Conservation (phyloP, 2,329 filamentous ascomycete genomes). For the Neocucurbitaria cava region DNA sequence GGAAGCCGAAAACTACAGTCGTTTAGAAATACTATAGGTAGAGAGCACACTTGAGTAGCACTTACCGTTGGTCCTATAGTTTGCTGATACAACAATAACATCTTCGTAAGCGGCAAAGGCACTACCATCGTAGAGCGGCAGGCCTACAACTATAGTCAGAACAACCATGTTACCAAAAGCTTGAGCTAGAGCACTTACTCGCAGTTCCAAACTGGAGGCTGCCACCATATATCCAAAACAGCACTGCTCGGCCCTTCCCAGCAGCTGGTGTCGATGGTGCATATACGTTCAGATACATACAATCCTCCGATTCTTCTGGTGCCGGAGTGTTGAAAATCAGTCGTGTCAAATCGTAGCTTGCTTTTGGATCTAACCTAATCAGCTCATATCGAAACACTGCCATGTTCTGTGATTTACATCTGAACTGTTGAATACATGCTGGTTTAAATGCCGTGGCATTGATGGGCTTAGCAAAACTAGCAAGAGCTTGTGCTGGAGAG, state of each 20-base stretch:
- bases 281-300: slow-evolving; percentile 50
- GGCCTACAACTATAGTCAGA: slow-evolving; percentile 4
- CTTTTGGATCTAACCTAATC: slow-evolving; percentile 22
- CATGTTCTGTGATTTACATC: slow-evolving; percentile 15
- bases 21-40: slow-evolving; percentile 2
- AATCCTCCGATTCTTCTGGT: slow-evolving; percentile 47
- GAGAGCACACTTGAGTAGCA: neutral
- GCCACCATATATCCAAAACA: slow-evolving; percentile 45
- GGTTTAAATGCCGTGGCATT: slow-evolving; percentile 24
- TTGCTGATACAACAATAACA: slow-evolving; percentile 35
- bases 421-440: slow-evolving; percentile 37
- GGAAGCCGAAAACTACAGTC: slow-evolving; percentile 37
- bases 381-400: neutral
- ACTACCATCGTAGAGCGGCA: slow-evolving; percentile 30
- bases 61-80: slow-evolving; percentile 42
- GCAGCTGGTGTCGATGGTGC: slow-evolving; percentile 31
- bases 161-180: too few relatives aligned
- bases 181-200: slow-evolving; percentile 6
- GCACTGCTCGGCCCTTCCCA: slow-evolving; percentile 27
- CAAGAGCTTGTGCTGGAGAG: slow-evolving; percentile 21
- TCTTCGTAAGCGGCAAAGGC: slow-evolving; percentile 40
- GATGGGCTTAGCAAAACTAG: slow-evolving; percentile 19
- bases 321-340: slow-evolving; percentile 32
- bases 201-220: slow-evolving; percentile 32
- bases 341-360: slow-evolving; percentile 17